These are phyloP conservation scores for Ocimum tenuiflorum DNA, from an alignment of 257 asterid species.

Conservation along the genomic window DNA sequence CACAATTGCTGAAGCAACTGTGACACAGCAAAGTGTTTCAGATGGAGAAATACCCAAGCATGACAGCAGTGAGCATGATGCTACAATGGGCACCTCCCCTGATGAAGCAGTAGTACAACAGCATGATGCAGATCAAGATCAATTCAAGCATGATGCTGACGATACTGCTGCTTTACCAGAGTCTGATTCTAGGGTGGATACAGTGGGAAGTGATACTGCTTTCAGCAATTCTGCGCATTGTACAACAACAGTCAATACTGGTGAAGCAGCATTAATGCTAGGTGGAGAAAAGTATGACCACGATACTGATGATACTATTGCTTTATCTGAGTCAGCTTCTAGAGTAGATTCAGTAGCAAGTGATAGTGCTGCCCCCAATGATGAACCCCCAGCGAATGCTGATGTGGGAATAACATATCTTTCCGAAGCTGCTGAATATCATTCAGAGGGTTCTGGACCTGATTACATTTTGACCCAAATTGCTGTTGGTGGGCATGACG, in stretches of 20 bases:
- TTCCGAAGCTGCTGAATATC: constrained; percentile 19
- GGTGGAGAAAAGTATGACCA: constrained; percentile 34
- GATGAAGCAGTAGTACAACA: constrained; percentile 24
- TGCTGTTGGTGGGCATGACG: constrained; percentile 22
- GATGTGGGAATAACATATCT: constrained; percentile 31
- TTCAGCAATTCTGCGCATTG: constrained; percentile 45
- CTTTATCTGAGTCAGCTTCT: constrained; percentile 36
- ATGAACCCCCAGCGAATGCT: constrained; percentile 27
- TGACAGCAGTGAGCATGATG: constrained; percentile 34
- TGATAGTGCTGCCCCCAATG: constrained; percentile 26
- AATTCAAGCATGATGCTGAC: constrained; percentile 27
- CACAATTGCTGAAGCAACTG: constrained; percentile 27
- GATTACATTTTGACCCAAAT: constrained; percentile 19
- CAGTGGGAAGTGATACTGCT: constrained; percentile 17
- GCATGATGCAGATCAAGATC: constrained; percentile 35
- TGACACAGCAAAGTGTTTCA: constrained; percentile 25
- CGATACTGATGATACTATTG: constrained; percentile 21
- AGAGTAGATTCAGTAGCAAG: constrained; percentile 28
- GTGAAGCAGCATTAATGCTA: constrained; percentile 22
- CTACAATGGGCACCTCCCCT: constrained; percentile 22
- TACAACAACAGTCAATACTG: constrained; percentile 23
- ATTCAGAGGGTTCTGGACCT: constrained; percentile 31
- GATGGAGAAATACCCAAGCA: constrained; percentile 38
- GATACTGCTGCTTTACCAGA: constrained; percentile 32
- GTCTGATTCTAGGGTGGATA: constrained; percentile 26